Base-by-base conservation (phyloP, 139 green algal genomes). In the Chlamydomonas applanata region DNA sequence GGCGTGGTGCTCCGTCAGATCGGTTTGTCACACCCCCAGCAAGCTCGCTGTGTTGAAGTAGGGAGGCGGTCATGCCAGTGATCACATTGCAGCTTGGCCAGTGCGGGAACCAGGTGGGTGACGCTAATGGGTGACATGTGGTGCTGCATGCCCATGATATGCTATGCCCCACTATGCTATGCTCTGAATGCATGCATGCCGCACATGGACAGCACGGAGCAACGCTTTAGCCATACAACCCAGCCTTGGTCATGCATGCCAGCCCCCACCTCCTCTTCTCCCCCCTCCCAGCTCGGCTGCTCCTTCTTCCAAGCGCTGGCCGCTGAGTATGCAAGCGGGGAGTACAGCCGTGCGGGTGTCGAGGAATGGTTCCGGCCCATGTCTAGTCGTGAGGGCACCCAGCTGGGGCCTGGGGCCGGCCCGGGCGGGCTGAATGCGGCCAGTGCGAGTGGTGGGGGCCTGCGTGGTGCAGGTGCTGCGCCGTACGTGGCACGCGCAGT, bases 51-150 rank as follows among this genome's bases (percentile, higher is more conserved):
- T n/a, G n/a, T n/a, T n/a, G n/a, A n/a, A n/a, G n/a, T n/a, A n/a
- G n/a, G n/a, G n/a, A n/a, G n/a, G n/a, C n/a, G n/a, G 40, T 40
- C 19, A 95, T 95, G 91, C 85, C 86, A 0, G 25, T 91, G 1
- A 63, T 96, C 33, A 95, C 92, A 1, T 32, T 96, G 5, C 88
- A 95, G 75, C 73, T 96, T 20, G 91, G 92, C 3, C 91, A 97
- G 62, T 96, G 91, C 57, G 92, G 92, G 30, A 94, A 94, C 69
- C 92, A 97, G 82, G 79, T 87, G n/a, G n/a, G n/a, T n/a, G n/a
- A n/a, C n/a, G n/a, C n/a, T n/a, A n/a, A n/a, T n/a, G n/a, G n/a
- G n/a, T n/a, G n/a, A n/a, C n/a, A n/a, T n/a, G 17, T 44, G 57
- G 35, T 49, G 57, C 1, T 36, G n/a, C 24, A 62, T 60, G 36